Percentiles rank a stretch among this genome's conserved stretches.
These are phyloP conservation scores for Phylloporus arenicola DNA, from an alignment of 768 basidiomycete genomes.

Conservation along the genomic window DNA sequence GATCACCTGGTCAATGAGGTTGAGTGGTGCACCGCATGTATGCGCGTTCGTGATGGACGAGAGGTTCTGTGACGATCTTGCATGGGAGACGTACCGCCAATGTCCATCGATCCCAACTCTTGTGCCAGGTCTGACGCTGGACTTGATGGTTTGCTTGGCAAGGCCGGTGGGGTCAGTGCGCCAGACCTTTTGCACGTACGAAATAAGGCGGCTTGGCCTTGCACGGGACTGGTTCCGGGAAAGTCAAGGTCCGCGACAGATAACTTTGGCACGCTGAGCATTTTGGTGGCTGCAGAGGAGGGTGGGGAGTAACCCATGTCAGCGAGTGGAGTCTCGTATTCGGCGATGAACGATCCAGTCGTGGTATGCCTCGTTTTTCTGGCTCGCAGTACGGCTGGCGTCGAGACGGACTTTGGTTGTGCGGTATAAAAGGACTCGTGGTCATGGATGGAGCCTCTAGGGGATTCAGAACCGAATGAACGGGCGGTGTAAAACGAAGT, in stretches of 20 bases:
- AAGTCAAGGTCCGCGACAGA: conserved; percentile 7
- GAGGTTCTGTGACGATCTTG: background rate
- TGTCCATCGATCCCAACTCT: conserved; percentile 19
- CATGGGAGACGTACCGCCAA: conserved; percentile 23
- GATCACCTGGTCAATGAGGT: conserved; percentile 11
- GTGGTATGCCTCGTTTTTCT: background rate
- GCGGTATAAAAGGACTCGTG: conserved; percentile 15
- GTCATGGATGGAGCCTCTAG: conserved; percentile 4
- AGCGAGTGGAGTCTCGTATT: conserved; percentile 12
- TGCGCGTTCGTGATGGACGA: background rate
- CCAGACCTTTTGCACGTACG: background rate
- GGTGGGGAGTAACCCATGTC: conserved; percentile 2
- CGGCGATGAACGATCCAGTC: conserved; percentile 13
- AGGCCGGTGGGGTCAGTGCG: conserved; percentile 2
- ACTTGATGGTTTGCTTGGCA: conserved; percentile 9
- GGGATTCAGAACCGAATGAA: background rate
- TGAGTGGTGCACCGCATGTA: background rate
- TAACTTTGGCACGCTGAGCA: background rate
- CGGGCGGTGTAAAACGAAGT: background rate
- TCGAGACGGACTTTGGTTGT: conserved; percentile 25
- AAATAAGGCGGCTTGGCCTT: background rate
- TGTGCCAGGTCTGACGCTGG: conserved; percentile 18
- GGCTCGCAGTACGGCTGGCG: conserved; percentile 14
- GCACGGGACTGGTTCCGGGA: conserved; percentile 14
- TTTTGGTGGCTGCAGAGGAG: background rate